Base-by-base conservation (phyloP, 805 yeast genomes). In the Wickerhamiella lipophila region DNA sequence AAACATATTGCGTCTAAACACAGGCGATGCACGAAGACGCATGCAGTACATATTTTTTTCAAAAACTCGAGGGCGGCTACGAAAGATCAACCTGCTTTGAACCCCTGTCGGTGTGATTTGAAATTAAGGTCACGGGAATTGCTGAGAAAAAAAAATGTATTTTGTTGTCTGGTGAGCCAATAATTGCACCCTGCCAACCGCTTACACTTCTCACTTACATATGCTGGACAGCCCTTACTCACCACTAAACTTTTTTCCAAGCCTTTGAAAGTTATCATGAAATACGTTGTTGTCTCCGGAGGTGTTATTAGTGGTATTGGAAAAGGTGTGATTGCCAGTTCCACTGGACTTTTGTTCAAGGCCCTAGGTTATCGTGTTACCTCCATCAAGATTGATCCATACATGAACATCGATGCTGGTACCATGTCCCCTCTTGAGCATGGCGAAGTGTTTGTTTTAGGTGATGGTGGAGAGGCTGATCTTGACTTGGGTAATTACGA, bases 221-320 rank as follows among this genome's bases (percentile, higher is more conserved):
- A 32, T 32, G 38, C 38, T 13, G 38, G 19, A 7, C 38, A 32
- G 13, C 38, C 38, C 38, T 32, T 32, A 32, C 38, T 22, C 41
- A 19, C 41, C 41, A 36, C 15, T 21, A 19, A 36, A 19, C 41
- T 36, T 22, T 36, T 22, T 16, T 21, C 5, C 32, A 29, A 29
- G n/a, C 32, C 26, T 27, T 22, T 42, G 11, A 7, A 8, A 45
- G 18, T 36, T 27, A 15, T 21, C 34, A 89, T 92, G 97, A 92
- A 92, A 70, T 92, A 87, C 95, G 97, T 92, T 61, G 94, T 92
- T 61, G 98, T 92, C 42, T 88, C 97, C 52, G 98, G 98, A 67
- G 98, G 98, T 77, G 99, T 92, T 60, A 92, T 92, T 59, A 84
- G 95, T 60, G 99, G 99, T 70, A 92, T 92, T 65, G 99, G 99